Base-by-base conservation (phyloP, 345 rosid species). In the Boechera stricta region DNA sequence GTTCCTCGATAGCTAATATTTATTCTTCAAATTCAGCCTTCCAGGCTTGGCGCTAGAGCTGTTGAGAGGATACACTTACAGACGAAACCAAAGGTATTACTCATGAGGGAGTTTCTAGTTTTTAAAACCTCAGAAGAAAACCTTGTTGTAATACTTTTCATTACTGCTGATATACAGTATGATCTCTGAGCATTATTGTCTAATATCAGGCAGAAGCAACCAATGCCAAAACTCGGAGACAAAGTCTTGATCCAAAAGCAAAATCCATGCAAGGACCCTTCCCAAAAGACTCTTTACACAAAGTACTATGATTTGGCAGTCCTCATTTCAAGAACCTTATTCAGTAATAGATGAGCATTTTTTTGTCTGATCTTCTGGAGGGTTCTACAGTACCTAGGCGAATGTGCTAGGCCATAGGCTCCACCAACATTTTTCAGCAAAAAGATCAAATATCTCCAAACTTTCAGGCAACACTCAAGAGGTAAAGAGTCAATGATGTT, bases 51-150 rank as follows among this genome's bases (percentile, higher is more conserved):
- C 16, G 26, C 64, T 62, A 70, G 59, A 35, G 2, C 59, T 45
- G 59, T 64, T 39, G 81, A 77, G 67, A 77, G 15, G 54, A 56
- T n/a, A 64, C 59, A 4, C 4, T 28, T 64, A 38, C 72, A 7
- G n/a, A 10, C 35, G 1, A 71, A 77, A 26, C 68, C 67, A 64
- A 71, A 77, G 81, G 81, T 77, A 61, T 41, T 0, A 47, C 31
- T 72, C 38, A 51, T n/a, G 39, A 72, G 18, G 28, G 7, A 55
- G 39, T 9, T 64, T 54, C 56, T 29, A 52, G n/a, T 52, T 28
- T 26, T 8, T 11, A 73, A 63, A 54, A 39, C 44, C 54, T 61
- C 31, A 38, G 9, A 72, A 49, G 18, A 3, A 51, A n/a, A 53
- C 33, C 64, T 41, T 53, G n/a, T 10, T 55, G 26, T 5, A 39